phyloP scores from a whole-genome alignment of 2,329 filamentous ascomycete genomes.

The Trichophyton schoenleinii region DNA sequence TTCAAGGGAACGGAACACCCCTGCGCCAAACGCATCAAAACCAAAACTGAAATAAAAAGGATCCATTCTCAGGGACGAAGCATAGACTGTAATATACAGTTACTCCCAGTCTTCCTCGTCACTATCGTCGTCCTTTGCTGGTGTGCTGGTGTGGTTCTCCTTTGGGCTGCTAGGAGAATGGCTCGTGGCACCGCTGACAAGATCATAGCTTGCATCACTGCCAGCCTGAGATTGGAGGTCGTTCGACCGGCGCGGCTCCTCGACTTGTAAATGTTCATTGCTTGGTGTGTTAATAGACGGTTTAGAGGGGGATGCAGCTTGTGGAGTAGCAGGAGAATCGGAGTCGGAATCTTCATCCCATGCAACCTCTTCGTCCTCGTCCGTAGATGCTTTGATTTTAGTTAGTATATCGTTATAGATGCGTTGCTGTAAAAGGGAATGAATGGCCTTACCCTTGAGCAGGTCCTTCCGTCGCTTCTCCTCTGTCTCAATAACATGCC shows the following conservation, averaged over 20 bases:
- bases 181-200: constrained; percentile 71
- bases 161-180: constrained; percentile 58
- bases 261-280: constrained; percentile 45
- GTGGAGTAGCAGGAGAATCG: constrained; percentile 34
- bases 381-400: constrained; percentile 24
- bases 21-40: background rate
- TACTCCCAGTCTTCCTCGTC: constrained; percentile 71
- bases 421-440: background rate
- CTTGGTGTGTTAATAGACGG: constrained; percentile 20
- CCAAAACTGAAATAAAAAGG: background rate
- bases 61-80: background rate
- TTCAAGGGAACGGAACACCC: background rate
- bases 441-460: constrained; percentile 56
- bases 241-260: constrained; percentile 58
- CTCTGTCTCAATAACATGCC: constrained; percentile 84
- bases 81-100: constrained; percentile 7
- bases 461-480: constrained; percentile 80
- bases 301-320: constrained; percentile 20
- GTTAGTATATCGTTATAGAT: background rate
- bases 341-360: constrained; percentile 56
- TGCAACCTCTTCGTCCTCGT: constrained; percentile 53
- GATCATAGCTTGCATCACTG: constrained; percentile 91
- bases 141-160: constrained; percentile 38
- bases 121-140: constrained; percentile 40
- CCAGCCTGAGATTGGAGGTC: constrained; percentile 84